Base-by-base conservation (phyloP, 2,329 filamentous ascomycete species). In the Pestalotiopsis sp. region DNA sequence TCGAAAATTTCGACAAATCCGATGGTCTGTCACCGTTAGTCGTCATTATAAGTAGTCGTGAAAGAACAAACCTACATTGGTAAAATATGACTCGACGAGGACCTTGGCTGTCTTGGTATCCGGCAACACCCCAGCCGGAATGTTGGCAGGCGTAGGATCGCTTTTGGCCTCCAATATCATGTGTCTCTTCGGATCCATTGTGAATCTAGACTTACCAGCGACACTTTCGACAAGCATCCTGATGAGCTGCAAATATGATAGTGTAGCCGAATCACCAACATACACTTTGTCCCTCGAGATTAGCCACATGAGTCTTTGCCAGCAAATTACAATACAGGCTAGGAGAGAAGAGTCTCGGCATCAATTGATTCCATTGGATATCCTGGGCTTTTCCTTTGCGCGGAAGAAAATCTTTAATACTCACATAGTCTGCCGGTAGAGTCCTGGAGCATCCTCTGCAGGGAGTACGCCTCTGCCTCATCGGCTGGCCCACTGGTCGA, bases 1-100 rank as follows among this genome's bases (percentile, higher is more conserved):
- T 89, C 83, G 70, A 91, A 87, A 0, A 91, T 76, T 64, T 91
- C 86, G 4, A 91, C 76, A 9, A 92, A 77, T 14, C 88, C 88
- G 72, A 84, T 83, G 0, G 88, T 91, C 84, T 89, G 65, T 35
- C 40, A 60, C 38, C 13, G 3, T 66, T 78, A 24, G 44, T n/a
- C 11, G 6, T 55, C 9, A 62, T n/a, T 11, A 39, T 20, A 24
- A 7, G 17, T 39, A 60, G 13, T 11, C 17, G 30, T 4, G 38
- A 17, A 24, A 17, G 17, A 10, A 48, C 39, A 67, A 48, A 72
- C 82, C 73, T 74, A 88, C 87, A 74, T 91, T 89, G 63, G 81
- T 82, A 72, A 92, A 91, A 73, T 88, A 92, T 0, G 88, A 85
- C 17, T 85, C 81, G 0, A 88, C 81, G 20, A 91, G 79, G 30